phyloP scores from a whole-genome alignment of 169 alveolate genomes.

The Amoebophrya sp. region DNA sequence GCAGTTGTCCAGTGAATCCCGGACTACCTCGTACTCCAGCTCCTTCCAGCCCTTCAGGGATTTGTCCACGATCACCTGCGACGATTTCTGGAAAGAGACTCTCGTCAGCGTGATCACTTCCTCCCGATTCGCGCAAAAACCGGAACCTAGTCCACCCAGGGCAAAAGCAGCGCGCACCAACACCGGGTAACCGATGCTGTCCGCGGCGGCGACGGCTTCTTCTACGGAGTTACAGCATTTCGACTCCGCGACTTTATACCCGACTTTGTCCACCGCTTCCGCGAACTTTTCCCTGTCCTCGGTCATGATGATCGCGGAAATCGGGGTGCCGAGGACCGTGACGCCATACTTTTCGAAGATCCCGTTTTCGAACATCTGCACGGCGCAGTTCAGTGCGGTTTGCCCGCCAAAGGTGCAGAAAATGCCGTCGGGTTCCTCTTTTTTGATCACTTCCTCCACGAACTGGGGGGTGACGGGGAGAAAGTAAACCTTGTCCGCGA shows the following conservation, averaged over 20 bases:
- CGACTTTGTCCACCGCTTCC: constrained; percentile 64
- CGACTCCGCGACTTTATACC: constrained; percentile 71
- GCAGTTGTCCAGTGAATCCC: constrained; percentile 76
- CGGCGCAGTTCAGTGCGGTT: constrained; percentile 79
- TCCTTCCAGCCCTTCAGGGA: constrained; percentile 79
- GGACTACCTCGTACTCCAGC: constrained; percentile 74
- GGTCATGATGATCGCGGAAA: constrained; percentile 67
- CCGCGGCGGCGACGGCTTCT: constrained; percentile 53
- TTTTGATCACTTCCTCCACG: constrained; percentile 64
- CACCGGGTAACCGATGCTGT: constrained; percentile 72
- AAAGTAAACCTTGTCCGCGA: constrained; percentile 62
- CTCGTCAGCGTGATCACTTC: not conserved
- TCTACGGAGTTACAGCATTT: constrained; percentile 54
- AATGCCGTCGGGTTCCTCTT: constrained; percentile 75
- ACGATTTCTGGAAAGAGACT: not conserved
- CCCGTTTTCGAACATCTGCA: constrained; percentile 62
- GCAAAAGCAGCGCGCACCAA: constrained; percentile 76
- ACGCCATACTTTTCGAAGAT: constrained; percentile 62
- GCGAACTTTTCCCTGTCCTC: constrained; percentile 74
- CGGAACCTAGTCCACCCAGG: constrained; percentile 55
- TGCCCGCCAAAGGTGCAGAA: constrained; percentile 81
- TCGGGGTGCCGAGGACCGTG: constrained; percentile 57
- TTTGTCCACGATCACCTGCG: constrained; percentile 71
- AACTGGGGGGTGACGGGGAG: constrained; percentile 74
- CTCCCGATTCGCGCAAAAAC: constrained; percentile 40